Conservation (phyloP, 345 rosid species). For the Adansonia digitata region DNA sequence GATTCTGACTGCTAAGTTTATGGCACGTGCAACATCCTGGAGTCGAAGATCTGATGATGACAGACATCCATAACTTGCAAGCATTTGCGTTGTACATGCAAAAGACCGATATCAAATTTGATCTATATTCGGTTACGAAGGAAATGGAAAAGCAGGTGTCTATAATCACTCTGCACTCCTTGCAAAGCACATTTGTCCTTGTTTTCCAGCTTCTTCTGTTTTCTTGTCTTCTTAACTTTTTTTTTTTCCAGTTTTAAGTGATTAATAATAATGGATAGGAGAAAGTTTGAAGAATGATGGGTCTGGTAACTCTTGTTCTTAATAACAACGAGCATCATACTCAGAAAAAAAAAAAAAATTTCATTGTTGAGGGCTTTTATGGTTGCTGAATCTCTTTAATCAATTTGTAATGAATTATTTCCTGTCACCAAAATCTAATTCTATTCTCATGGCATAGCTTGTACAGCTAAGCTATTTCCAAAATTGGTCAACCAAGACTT, state of each 20-base stretch:
- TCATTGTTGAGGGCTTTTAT: neutral
- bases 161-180: neutral
- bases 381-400: neutral
- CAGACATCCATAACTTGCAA: slow-evolving; percentile 87
- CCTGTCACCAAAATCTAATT: neutral
- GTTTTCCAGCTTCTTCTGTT: neutral
- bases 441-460: neutral
- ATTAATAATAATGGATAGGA: neutral
- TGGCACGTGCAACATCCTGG: slow-evolving; percentile 96
- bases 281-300: neutral
- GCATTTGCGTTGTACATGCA: slow-evolving; percentile 92
- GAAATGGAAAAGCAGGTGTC: slow-evolving; percentile 97
- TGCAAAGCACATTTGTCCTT: neutral
- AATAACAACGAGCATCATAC: neutral
- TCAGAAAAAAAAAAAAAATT: neutral
- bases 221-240: neutral
- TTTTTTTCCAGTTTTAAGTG: neutral
- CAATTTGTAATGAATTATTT: neutral
- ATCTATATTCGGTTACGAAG: slow-evolving; percentile 69
- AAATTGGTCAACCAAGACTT: neutral
- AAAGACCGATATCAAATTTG: slow-evolving; percentile 84
- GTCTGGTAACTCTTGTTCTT: neutral
- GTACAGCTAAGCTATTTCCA: neutral
- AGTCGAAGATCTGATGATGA: slow-evolving; percentile 85
- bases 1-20: slow-evolving; percentile 18